Conservation (phyloP, 768 basidiomycete genomes). For the Dictyophora rubrovolvata region DNA sequence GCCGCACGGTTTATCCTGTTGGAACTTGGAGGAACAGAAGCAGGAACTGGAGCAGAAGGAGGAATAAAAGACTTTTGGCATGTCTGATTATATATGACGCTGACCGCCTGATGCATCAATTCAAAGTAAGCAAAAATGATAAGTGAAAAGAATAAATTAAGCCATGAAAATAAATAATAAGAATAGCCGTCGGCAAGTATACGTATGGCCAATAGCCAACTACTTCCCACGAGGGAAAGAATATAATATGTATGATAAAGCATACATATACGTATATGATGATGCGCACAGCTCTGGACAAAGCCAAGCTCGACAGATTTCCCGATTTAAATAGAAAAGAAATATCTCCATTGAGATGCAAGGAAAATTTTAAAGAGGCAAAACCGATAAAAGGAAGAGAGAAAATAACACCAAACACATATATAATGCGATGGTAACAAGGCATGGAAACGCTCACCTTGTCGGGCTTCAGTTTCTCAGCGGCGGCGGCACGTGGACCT, state of each 20-base stretch:
- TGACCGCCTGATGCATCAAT: no score
- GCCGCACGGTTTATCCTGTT: background rate
- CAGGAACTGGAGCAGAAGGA: background rate
- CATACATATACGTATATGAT: background rate
- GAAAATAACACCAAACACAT: no score
- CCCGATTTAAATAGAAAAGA: background rate
- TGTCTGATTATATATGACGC: background rate
- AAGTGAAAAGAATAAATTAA: no score
- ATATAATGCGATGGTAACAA: no score
- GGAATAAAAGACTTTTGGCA: background rate
- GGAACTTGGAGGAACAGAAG: background rate
- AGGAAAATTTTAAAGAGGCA: background rate
- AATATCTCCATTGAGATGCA: background rate
- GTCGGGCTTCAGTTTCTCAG: no score
- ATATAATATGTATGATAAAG: background rate
- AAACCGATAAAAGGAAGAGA: background rate
- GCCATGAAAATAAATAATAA: background rate
- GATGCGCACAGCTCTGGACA: background rate
- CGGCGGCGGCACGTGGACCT: no score
- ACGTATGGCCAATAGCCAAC: background rate
- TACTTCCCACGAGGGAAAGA: background rate
- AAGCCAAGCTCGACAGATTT: background rate
- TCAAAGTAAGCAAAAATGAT: no score
- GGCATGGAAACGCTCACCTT: no score
- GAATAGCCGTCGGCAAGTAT: background rate